Percentiles rank a stretch among this genome's conserved stretches.
Conservation (phyloP, 306 rosid species). For the Parietaria judaica region DNA sequence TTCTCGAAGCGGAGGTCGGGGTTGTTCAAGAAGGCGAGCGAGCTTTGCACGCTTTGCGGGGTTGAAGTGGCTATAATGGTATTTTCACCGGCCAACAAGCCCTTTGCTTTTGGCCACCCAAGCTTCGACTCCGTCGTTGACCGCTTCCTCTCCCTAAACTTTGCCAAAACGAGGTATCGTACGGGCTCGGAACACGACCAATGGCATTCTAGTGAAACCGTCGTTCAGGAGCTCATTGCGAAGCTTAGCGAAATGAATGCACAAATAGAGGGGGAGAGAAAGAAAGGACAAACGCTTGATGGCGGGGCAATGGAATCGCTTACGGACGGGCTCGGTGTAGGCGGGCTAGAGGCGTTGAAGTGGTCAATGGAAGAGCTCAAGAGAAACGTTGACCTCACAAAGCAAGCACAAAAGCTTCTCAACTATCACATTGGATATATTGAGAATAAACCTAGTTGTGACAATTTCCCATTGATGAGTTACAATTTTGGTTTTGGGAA, state of each 20-base stretch:
- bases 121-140: constrained; percentile 41
- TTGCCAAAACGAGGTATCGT: not conserved
- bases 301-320: constrained; percentile 52
- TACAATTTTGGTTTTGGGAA: constrained; percentile 30
- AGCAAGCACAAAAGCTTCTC: constrained; percentile 28
- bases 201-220: constrained; percentile 20
- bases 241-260: constrained; percentile 31
- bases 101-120: constrained; percentile 60
- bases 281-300: constrained; percentile 39
- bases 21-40: constrained; percentile 62
- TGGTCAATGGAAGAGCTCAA: constrained; percentile 46
- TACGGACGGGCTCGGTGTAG: constrained; percentile 34
- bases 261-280: constrained; percentile 47
- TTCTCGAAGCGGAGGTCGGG: constrained; percentile 66
- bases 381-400: constrained; percentile 24
- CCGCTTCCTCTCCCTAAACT: constrained; percentile 27
- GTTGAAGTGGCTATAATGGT: constrained; percentile 50
- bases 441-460: not conserved
- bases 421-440: not conserved
- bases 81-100: constrained; percentile 58
- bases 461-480: constrained; percentile 12
- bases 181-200: not conserved
- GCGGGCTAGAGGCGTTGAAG: constrained; percentile 30
- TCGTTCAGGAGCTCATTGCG: constrained; percentile 36
- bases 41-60: constrained; percentile 64